These are phyloP conservation scores for Solanum sparsipilum DNA, from an alignment of 257 asterid species.

Conservation along the genomic window DNA sequence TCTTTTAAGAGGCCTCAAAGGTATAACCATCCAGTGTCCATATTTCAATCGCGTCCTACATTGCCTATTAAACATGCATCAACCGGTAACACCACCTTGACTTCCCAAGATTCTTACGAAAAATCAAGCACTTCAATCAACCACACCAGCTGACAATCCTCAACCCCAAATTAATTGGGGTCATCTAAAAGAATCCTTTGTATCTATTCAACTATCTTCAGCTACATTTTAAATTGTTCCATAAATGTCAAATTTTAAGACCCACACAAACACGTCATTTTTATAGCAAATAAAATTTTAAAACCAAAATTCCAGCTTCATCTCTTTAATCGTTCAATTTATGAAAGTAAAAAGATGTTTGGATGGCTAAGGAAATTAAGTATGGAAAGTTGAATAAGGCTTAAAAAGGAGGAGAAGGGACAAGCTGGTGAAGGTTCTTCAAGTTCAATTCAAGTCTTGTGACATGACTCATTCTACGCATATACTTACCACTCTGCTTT, in stretches of 20 bases:
- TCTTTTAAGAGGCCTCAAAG: neutral
- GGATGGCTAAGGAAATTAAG: neutral
- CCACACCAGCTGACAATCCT: neutral
- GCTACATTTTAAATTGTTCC: neutral
- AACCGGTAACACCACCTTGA: neutral
- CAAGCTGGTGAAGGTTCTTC: neutral
- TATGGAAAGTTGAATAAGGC: neutral
- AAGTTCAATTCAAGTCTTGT: neutral
- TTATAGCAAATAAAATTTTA: neutral
- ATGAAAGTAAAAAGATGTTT: neutral
- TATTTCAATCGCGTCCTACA: neutral
- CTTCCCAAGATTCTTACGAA: neutral
- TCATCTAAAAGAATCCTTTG: neutral
- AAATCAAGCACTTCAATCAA: neutral
- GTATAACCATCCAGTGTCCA: neutral
- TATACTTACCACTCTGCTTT: conserved; percentile 78
- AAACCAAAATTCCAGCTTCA: neutral
- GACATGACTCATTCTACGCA: neutral
- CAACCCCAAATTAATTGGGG: neutral
- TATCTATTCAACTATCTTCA: neutral
- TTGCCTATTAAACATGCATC: neutral
- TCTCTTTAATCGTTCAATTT: neutral
- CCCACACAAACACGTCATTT: neutral
- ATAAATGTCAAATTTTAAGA: neutral
- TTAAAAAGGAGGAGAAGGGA: neutral